Evolutionary conservation across 306 rosid species (phyloP).

Genomic region (Rosa persica): DNA sequence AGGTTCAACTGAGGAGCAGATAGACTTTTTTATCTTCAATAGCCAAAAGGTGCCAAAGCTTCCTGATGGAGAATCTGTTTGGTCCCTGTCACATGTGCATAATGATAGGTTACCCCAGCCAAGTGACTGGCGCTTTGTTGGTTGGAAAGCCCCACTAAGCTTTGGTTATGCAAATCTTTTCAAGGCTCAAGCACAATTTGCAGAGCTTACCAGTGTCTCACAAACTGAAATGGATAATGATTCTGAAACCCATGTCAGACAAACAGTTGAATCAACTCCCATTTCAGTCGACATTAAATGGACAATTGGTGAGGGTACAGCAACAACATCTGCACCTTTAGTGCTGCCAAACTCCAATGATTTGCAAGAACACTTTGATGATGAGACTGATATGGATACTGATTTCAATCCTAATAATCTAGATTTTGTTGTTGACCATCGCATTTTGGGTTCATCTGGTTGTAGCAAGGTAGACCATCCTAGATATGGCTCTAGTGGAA

Average conservation of each 20-base stretch:
- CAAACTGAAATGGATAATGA: slow-evolving; percentile 34
- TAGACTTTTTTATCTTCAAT: slow-evolving; percentile 60
- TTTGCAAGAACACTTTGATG: slow-evolving; percentile 35
- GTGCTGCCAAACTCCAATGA: slow-evolving; percentile 33
- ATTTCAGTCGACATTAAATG: slow-evolving; percentile 41
- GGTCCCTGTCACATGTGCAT: slow-evolving; percentile 51
- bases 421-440: slow-evolving; percentile 22
- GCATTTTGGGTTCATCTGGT: slow-evolving; percentile 18
- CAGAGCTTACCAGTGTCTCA: slow-evolving; percentile 27
- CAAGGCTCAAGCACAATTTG: slow-evolving; percentile 41
- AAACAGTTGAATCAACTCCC: slow-evolving; percentile 39
- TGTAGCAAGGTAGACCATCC: slow-evolving; percentile 48
- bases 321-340: slow-evolving; percentile 34
- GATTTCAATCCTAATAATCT: slow-evolving; percentile 32
- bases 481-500: slow-evolving; percentile 46
- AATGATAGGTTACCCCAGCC: slow-evolving; percentile 32
- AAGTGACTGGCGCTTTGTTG: slow-evolving; percentile 69
- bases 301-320: slow-evolving; percentile 40
- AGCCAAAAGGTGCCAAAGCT: slow-evolving; percentile 69
- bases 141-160: slow-evolving; percentile 87
- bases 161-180: slow-evolving; percentile 59
- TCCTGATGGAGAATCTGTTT: slow-evolving; percentile 71
- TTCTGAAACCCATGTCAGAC: slow-evolving; percentile 28
- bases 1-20: slow-evolving; percentile 66
- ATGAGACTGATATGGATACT: slow-evolving; percentile 20